These are phyloP conservation scores for Grosmannia huntii DNA, from an alignment of 2,329 filamentous ascomycete species.

Conservation along the genomic window DNA sequence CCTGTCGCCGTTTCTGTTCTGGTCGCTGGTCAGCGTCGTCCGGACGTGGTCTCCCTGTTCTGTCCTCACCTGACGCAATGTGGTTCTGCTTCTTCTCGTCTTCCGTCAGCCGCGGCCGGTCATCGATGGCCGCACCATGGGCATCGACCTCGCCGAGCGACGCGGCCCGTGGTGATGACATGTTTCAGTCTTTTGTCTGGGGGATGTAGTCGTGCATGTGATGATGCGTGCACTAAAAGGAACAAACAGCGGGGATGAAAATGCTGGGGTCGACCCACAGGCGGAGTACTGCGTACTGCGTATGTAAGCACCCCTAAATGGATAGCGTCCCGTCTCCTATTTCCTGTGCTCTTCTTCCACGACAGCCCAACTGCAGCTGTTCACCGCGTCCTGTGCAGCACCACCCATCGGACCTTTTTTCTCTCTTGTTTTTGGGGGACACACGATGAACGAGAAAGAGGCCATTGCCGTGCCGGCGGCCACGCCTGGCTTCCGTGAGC, in stretches of 20 bases:
- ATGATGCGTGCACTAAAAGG: not conserved
- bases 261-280: not conserved
- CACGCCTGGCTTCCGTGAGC: conserved; percentile 19
- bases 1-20: conserved; percentile 28
- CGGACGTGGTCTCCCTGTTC: no score
- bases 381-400: no score
- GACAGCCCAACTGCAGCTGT: no score
- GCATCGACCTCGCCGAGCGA: not conserved
- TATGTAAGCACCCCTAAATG: no score
- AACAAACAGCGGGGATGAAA: not conserved
- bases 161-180: not conserved
- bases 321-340: no score
- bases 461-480: not conserved
- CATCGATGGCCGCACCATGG: conserved; percentile 3
- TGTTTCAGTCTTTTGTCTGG: not conserved
- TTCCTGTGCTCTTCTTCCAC: no score
- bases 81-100: conserved; percentile 27
- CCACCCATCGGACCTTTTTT: no score
- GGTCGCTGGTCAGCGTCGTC: not conserved
- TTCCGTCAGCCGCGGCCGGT: conserved; percentile 23
- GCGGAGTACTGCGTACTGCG: no score
- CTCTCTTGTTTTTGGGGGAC: no score
- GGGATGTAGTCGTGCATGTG: no score
- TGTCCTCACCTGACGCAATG: conserved; percentile 20
- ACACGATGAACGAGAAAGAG: conserved; percentile 8